Conservation (phyloP, 78 protist genomes). For the Dictyostelium capitatum region DNA sequence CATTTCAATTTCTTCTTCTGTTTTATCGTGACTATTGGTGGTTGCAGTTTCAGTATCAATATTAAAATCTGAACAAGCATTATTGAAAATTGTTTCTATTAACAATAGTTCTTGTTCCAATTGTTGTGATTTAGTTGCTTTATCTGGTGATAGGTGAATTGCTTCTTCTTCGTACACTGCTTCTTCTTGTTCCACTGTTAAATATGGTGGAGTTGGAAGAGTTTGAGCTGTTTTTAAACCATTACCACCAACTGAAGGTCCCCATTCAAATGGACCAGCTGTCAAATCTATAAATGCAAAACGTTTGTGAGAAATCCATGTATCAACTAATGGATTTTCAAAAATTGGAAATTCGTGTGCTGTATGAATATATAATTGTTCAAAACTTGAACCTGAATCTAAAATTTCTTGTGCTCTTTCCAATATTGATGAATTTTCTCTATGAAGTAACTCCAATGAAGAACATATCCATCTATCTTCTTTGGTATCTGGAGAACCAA, state of each 20-base stretch:
- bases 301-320: conserved; percentile 73
- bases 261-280: conserved; percentile 83
- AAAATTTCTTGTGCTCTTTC: conserved; percentile 36
- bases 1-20: background rate
- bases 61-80: conserved; percentile 14
- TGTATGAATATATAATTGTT: conserved; percentile 9
- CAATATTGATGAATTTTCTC: background rate
- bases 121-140: background rate
- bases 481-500: conserved; percentile 31
- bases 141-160: background rate
- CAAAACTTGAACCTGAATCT: conserved; percentile 8
- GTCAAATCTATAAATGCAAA: conserved; percentile 74
- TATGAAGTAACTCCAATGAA: background rate
- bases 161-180: background rate
- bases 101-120: conserved; percentile 11
- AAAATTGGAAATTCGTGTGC: background rate
- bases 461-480: conserved; percentile 55
- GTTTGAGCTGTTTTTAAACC: conserved; percentile 38
- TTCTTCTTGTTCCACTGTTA: background rate
- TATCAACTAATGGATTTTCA: conserved; percentile 68
- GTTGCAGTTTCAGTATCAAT: background rate
- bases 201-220: conserved; percentile 31
- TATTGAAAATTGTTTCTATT: conserved; percentile 13
- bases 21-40: background rate
- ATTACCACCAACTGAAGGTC: conserved; percentile 70